These are phyloP conservation scores for Capsicum baccatum DNA, from an alignment of 257 asterid genomes.

Conservation along the genomic window DNA sequence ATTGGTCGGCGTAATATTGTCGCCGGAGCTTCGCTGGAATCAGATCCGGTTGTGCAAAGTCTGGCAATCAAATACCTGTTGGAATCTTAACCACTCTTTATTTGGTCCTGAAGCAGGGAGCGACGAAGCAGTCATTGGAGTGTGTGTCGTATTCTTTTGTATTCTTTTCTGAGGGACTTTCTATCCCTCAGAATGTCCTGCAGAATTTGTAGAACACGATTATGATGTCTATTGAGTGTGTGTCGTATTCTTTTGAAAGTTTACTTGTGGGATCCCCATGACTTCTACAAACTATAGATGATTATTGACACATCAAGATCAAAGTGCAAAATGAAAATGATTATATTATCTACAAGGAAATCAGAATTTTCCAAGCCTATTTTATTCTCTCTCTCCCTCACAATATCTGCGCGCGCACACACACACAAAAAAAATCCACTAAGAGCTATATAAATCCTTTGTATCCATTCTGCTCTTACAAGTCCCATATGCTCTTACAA, in stretches of 20 bases:
- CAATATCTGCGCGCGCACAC: not conserved
- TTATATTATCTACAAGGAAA: not conserved
- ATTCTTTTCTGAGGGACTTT: conserved; percentile 10
- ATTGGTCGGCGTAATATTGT: too few relatives aligned
- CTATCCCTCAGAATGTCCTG: conserved; percentile 84
- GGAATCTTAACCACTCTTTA: too few relatives aligned
- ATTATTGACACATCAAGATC: not conserved
- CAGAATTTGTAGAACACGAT: conserved; percentile 31
- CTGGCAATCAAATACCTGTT: too few relatives aligned
- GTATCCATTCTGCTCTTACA: not conserved
- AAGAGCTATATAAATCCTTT: not conserved
- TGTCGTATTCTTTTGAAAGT: not conserved
- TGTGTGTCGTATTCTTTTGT: too few relatives aligned
- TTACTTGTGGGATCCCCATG: not conserved
- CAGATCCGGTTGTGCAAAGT: too few relatives aligned
- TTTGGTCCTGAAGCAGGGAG: too few relatives aligned
- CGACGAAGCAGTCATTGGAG: too few relatives aligned
- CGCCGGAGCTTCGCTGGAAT: too few relatives aligned
- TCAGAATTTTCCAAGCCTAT: not conserved
- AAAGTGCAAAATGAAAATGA: conserved; percentile 18
- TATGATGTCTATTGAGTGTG: not conserved
- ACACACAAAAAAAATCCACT: not conserved
- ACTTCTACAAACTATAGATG: not conserved
- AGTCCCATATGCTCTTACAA: not conserved
- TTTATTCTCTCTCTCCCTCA: not conserved